Evolutionary conservation across 208 protist species (phyloP).

Genomic region (Trypanosomatidae sp.): DNA sequence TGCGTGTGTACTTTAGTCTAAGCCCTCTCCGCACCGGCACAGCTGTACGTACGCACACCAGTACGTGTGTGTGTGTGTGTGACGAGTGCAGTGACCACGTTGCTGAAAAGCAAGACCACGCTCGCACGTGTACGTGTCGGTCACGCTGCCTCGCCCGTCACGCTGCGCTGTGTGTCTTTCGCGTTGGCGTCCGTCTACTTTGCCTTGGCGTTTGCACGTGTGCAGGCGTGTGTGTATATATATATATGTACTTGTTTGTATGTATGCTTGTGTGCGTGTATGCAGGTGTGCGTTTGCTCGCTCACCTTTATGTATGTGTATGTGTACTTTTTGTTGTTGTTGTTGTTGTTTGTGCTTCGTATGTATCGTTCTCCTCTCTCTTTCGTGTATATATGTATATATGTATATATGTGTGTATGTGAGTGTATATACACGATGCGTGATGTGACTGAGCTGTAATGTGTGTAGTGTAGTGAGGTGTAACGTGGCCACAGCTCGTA

Average conservation of each 20-base stretch:
- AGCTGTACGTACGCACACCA: not conserved
- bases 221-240: not conserved
- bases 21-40: not conserved
- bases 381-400: conserved; percentile 3
- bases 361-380: conserved; percentile 1
- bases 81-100: not conserved
- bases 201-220: not conserved
- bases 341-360: no score
- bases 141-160: not conserved
- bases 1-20: no score
- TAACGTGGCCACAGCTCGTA: no score
- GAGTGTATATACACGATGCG: conserved; percentile 1
- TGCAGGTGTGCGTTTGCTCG: not conserved
- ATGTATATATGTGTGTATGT: not conserved
- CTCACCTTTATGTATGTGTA: conserved; percentile 1
- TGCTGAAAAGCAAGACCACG: not conserved
- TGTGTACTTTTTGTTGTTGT: no score
- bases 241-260: conserved; percentile 1
- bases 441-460: no score
- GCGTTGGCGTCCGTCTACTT: not conserved
- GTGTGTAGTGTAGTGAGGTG: no score
- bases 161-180: not conserved
- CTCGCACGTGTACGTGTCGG: not conserved
- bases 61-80: not conserved
- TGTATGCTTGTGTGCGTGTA: not conserved